These are phyloP conservation scores for Zanthoxylum bungeanum DNA, from an alignment of 345 rosid species.

Conservation along the genomic window DNA sequence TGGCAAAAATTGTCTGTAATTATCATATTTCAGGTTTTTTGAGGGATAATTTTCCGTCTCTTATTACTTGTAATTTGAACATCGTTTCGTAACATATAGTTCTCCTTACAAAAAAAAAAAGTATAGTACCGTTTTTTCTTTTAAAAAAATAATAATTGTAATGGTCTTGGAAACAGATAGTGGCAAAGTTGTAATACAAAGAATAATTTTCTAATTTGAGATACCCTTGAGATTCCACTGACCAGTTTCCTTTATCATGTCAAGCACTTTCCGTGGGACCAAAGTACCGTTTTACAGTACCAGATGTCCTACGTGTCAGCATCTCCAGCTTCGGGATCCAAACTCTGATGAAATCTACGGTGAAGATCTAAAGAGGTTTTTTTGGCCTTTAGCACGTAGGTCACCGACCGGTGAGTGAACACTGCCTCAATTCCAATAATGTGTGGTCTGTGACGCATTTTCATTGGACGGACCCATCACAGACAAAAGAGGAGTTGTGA, in stretches of 20 bases:
- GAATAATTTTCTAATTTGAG: background rate
- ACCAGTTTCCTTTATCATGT: background rate
- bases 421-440: too few relatives aligned
- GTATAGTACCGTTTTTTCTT: too few relatives aligned
- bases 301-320: too few relatives aligned
- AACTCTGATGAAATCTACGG: background rate
- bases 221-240: background rate
- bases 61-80: too few relatives aligned
- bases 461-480: background rate
- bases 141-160: too few relatives aligned
- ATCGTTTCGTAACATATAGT: too few relatives aligned
- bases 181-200: background rate
- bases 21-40: too few relatives aligned
- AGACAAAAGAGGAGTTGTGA: background rate
- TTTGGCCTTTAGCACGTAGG: too few relatives aligned
- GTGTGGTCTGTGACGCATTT: background rate
- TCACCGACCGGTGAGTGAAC: background rate
- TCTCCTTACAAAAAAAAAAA: too few relatives aligned
- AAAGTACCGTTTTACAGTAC: background rate
- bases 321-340: background rate
- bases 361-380: background rate
- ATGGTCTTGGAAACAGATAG: background rate
- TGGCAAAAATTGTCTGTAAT: too few relatives aligned
- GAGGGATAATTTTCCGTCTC: too few relatives aligned
- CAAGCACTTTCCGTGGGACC: conserved; percentile 11